These are phyloP conservation scores for Jacaranda copaia DNA, from an alignment of 257 asterid genomes.

Conservation along the genomic window DNA sequence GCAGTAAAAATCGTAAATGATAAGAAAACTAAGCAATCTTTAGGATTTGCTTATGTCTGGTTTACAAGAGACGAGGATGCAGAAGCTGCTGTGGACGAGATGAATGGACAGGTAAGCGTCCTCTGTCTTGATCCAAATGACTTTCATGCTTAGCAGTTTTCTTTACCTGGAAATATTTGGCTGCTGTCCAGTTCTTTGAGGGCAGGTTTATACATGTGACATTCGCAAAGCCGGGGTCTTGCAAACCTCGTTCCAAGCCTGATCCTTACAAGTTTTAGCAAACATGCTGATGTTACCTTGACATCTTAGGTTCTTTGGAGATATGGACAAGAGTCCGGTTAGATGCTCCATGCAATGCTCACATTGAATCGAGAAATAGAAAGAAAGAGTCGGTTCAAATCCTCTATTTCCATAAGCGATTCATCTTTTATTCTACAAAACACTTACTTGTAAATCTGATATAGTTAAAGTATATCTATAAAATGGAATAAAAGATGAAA, in stretches of 20 bases:
- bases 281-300: neutral
- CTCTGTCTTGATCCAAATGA: conserved; percentile 13
- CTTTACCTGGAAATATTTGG: conserved; percentile 13
- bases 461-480: too few relatives aligned
- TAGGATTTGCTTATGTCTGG: conserved; percentile 69
- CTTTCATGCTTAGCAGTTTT: conserved; percentile 4
- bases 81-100: conserved; percentile 49
- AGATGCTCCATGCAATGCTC: too few relatives aligned
- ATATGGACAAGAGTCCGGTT: neutral
- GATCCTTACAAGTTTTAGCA: conserved; percentile 55
- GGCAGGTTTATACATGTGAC: conserved; percentile 60
- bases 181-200: conserved; percentile 53
- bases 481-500: too few relatives aligned
- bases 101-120: conserved; percentile 60
- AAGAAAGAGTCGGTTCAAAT: neutral
- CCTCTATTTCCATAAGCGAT: too few relatives aligned
- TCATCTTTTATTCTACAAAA: too few relatives aligned
- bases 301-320: neutral
- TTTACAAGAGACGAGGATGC: conserved; percentile 50
- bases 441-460: too few relatives aligned
- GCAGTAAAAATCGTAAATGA: conserved; percentile 56
- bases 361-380: too few relatives aligned
- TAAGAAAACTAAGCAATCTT: conserved; percentile 56
- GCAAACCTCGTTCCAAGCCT: conserved; percentile 45
- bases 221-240: conserved; percentile 54